phyloP scores from a whole-genome alignment of 352 stramenopile genomes.

The Phytopythium ostracodes region DNA sequence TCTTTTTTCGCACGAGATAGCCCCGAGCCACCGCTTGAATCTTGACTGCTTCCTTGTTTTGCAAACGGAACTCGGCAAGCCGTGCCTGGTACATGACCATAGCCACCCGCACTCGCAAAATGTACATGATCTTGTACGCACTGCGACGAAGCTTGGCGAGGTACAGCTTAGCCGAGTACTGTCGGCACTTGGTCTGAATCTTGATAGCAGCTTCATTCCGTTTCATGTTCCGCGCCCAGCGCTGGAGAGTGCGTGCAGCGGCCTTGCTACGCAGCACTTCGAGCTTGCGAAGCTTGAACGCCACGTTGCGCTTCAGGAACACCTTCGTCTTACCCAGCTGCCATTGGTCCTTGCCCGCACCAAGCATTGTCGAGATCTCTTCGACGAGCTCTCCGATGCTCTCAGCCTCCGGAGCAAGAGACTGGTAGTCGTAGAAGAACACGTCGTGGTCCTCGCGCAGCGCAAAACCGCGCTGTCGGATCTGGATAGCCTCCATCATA shows the following conservation, averaged over 20 bases:
- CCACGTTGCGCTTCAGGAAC: constrained; percentile 77
- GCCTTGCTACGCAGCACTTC: constrained; percentile 80
- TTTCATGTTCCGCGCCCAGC: constrained; percentile 78
- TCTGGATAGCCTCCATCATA: constrained; percentile 91
- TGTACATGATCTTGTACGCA: constrained; percentile 56
- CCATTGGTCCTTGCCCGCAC: constrained; percentile 86
- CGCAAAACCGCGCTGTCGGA: constrained; percentile 85
- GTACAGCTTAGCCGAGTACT: constrained; percentile 57
- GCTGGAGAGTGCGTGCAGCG: constrained; percentile 76
- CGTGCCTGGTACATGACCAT: constrained; percentile 54
- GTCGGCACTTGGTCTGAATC: constrained; percentile 71
- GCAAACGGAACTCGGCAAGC: constrained; percentile 44
- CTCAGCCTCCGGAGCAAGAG: constrained; percentile 77
- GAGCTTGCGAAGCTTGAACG: constrained; percentile 80
- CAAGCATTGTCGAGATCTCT: constrained; percentile 82
- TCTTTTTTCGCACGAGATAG: constrained; percentile 65
- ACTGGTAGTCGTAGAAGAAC: constrained; percentile 90
- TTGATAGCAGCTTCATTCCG: constrained; percentile 44
- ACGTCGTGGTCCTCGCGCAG: constrained; percentile 87
- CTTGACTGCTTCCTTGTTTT: constrained; percentile 48
- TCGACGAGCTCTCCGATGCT: constrained; percentile 82
- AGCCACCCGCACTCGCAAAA: constrained; percentile 60
- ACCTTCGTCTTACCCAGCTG: constrained; percentile 88
- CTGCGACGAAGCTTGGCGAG: constrained; percentile 47
- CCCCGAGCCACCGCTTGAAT: constrained; percentile 76